phyloP scores from a whole-genome alignment of 1,284 basidiomycete species.

The Peniophora sp. region DNA sequence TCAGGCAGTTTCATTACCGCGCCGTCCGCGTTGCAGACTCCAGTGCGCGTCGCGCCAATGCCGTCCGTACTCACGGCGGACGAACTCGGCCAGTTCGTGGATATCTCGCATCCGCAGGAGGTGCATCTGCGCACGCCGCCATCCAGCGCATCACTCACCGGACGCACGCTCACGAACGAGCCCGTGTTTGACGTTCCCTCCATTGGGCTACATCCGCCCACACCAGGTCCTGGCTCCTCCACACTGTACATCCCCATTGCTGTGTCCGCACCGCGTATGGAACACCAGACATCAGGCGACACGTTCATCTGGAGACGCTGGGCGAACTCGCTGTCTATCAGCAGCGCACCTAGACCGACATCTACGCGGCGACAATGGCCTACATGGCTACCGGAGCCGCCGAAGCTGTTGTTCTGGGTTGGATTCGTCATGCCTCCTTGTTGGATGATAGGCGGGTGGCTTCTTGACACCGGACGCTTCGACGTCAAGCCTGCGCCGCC shows the following conservation, averaged over 20 bases:
- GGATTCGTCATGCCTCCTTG: conserved; percentile 59
- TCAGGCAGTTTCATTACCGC: conserved; percentile 59
- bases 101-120: too few relatives aligned
- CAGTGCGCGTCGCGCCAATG: not conserved
- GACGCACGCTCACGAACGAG: not conserved
- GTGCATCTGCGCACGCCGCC: not conserved
- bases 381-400: conserved; percentile 23
- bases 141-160: not conserved
- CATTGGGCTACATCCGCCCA: too few relatives aligned
- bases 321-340: not conserved
- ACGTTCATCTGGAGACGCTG: not conserved
- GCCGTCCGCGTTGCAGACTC: conserved; percentile 18
- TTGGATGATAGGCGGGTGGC: conserved; percentile 71
- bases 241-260: too few relatives aligned
- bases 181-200: too few relatives aligned
- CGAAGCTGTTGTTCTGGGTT: conserved; percentile 56
- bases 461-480: conserved; percentile 41
- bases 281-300: not conserved
- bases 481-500: conserved; percentile 12
- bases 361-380: not conserved
- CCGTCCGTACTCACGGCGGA: not conserved
- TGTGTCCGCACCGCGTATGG: too few relatives aligned
- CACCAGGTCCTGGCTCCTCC: too few relatives aligned
- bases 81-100: too few relatives aligned
- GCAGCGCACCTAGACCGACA: not conserved